Evolutionary conservation across 257 asterid genomes (phyloP).

Genomic region (Misopates orontium): DNA sequence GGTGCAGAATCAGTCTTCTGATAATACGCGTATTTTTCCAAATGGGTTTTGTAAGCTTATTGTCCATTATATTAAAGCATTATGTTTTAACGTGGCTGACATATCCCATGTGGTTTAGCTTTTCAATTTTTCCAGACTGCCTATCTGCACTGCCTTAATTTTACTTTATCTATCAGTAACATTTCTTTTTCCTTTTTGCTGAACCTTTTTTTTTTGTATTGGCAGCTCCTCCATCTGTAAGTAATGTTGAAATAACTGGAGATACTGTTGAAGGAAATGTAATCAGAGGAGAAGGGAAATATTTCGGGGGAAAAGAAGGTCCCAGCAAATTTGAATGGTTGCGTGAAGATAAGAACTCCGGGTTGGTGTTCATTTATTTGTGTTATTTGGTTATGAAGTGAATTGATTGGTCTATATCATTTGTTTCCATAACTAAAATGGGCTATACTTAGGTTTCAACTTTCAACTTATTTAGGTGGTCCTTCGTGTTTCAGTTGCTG

Average conservation of each 20-base stretch:
- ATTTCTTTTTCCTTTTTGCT: conserved; percentile 4
- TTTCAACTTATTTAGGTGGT: conserved; percentile 16
- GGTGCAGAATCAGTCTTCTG: background rate
- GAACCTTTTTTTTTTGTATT: conserved; percentile 18
- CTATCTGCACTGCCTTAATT: conserved; percentile 6
- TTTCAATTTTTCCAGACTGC: background rate
- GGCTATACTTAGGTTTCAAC: background rate
- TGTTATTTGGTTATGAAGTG: conserved; percentile 23
- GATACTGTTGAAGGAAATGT: conserved; percentile 75
- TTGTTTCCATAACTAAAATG: background rate
- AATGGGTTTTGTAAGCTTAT: background rate
- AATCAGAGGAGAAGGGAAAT: conserved; percentile 72
- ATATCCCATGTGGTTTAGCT: conserved; percentile 3
- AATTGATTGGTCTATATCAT: conserved; percentile 23
- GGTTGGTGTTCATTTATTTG: conserved; percentile 53
- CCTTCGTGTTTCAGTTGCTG: background rate
- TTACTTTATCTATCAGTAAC: conserved; percentile 3
- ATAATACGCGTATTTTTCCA: background rate
- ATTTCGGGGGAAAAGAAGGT: conserved; percentile 99
- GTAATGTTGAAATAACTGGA: conserved; percentile 69
- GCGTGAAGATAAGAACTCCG: conserved; percentile 72
- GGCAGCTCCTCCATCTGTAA: conserved; percentile 94
- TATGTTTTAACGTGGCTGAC: background rate
- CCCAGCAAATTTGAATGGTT: conserved; percentile 96
- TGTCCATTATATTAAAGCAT: background rate